A percentile compares a stretch with the other conserved stretches of the same genome.
Conservation (phyloP, 257 asterid genomes). For the Scutellaria galericulata region DNA sequence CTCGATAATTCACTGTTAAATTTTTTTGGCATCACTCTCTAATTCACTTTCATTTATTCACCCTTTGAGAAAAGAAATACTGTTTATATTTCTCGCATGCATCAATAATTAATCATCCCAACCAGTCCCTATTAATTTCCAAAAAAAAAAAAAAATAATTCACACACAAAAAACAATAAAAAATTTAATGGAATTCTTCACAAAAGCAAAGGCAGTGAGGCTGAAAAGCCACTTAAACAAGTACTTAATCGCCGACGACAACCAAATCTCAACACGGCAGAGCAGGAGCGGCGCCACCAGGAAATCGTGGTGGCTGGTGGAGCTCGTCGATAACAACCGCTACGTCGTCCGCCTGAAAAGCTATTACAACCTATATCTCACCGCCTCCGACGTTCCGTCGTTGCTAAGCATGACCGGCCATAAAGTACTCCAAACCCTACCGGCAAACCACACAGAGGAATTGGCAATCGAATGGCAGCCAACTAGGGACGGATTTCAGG, state of each 20-base stretch:
- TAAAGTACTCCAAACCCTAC: slow-evolving; percentile 58
- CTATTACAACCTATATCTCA: slow-evolving; percentile 68
- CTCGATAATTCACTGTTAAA: too few relatives aligned
- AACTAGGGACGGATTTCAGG: slow-evolving; percentile 80
- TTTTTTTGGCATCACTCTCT: too few relatives aligned
- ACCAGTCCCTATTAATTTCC: too few relatives aligned
- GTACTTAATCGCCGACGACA: slow-evolving; percentile 83
- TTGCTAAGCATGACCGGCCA: slow-evolving; percentile 84
- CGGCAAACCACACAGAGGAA: slow-evolving; percentile 45
- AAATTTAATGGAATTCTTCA: slow-evolving; percentile 67
- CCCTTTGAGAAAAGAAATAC: too few relatives aligned
- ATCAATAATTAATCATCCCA: too few relatives aligned
- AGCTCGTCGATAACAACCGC: slow-evolving; percentile 58
- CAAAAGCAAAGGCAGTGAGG: slow-evolving; percentile 60
- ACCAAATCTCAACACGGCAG: slow-evolving; percentile 67
- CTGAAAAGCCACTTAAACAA: slow-evolving; percentile 75
- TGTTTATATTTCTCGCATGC: too few relatives aligned
- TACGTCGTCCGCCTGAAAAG: slow-evolving; percentile 69
- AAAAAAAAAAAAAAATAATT: too few relatives aligned
- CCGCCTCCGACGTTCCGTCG: slow-evolving; percentile 65
- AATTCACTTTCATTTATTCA: too few relatives aligned
- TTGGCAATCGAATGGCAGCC: slow-evolving; percentile 74
- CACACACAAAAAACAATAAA: too few relatives aligned
- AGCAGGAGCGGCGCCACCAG: slow-evolving; percentile 64
- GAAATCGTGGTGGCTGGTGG: slow-evolving; percentile 82